These are phyloP conservation scores for Stevia rebaudiana DNA, from an alignment of 140 eudicot species.

Conservation along the genomic window DNA sequence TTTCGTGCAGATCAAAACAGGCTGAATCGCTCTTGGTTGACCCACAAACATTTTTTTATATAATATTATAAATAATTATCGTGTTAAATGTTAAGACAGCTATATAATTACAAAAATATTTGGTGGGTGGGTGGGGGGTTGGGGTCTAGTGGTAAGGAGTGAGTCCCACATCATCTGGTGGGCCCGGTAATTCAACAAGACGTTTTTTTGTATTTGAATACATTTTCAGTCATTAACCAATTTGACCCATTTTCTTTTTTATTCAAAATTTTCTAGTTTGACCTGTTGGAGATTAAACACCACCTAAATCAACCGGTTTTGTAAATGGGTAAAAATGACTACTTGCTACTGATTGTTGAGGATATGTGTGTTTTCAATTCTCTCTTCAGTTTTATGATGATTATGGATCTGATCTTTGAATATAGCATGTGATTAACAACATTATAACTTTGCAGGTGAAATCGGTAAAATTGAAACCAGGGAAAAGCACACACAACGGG, in stretches of 20 bases:
- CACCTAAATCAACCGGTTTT: background rate
- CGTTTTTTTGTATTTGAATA: too few relatives aligned
- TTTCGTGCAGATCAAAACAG: too few relatives aligned
- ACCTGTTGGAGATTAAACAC: background rate
- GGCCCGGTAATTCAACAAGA: too few relatives aligned
- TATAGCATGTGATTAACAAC: background rate
- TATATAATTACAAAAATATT: background rate
- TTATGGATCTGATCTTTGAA: background rate
- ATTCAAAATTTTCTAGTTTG: background rate
- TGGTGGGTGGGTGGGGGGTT: too few relatives aligned
- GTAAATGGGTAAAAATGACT: background rate
- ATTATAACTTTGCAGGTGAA: constrained; percentile 55
- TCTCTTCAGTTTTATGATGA: background rate
- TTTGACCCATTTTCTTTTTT: too few relatives aligned
- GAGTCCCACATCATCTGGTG: too few relatives aligned
- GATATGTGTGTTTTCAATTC: background rate
- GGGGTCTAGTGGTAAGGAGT: too few relatives aligned
- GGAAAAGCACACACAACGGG: constrained; percentile 69
- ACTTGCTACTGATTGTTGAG: background rate
- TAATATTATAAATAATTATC: background rate
- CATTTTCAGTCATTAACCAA: too few relatives aligned
- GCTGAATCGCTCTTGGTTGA: too few relatives aligned
- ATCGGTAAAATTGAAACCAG: constrained; percentile 79
- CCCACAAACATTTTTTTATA: background rate
- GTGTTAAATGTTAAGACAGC: background rate